Conservation (phyloP, 1,139 yeast genomes). For the Meyerozyma elateridarum region DNA sequence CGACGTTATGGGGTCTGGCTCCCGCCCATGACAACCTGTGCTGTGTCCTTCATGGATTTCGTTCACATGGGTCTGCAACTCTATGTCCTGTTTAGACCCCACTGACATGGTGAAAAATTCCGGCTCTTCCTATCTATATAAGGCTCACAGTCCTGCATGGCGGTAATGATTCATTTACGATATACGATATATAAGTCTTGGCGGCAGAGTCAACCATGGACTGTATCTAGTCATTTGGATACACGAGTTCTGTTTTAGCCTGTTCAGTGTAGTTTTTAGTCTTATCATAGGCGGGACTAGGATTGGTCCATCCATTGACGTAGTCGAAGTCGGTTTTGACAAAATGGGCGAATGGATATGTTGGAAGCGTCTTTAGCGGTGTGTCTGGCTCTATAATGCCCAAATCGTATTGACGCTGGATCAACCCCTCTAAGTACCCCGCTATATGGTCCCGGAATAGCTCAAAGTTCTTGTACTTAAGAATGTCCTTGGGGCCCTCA, state of each 20-base stretch:
- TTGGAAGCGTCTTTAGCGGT: slow-evolving; percentile 54
- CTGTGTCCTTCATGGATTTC: neutral
- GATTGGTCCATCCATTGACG: slow-evolving; percentile 44
- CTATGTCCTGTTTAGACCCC: neutral
- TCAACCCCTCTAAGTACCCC: slow-evolving; percentile 52
- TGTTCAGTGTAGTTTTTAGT: slow-evolving; percentile 18
- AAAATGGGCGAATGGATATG: slow-evolving; percentile 60
- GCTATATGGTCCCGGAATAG: slow-evolving; percentile 54
- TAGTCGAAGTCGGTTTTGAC: slow-evolving; percentile 36
- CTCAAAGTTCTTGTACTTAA: slow-evolving; percentile 59
- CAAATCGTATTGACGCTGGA: slow-evolving; percentile 51
- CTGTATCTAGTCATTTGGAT: slow-evolving; percentile 16
- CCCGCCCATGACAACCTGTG: neutral
- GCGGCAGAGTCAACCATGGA: too few species aligned
- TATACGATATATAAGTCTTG: too few species aligned
- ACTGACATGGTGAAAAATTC: too few species aligned
- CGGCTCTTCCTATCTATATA: too few species aligned
- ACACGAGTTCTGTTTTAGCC: slow-evolving; percentile 18
- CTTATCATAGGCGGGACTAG: slow-evolving; percentile 25
- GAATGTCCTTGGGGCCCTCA: slow-evolving; percentile 63
- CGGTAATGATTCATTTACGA: too few species aligned
- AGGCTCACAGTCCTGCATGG: too few species aligned
- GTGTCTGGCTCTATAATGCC: slow-evolving; percentile 55
- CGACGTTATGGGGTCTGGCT: neutral
- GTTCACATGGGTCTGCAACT: neutral